phyloP scores from a whole-genome alignment of 352 stramenopile species.

The Globisporangium takayamanum region DNA sequence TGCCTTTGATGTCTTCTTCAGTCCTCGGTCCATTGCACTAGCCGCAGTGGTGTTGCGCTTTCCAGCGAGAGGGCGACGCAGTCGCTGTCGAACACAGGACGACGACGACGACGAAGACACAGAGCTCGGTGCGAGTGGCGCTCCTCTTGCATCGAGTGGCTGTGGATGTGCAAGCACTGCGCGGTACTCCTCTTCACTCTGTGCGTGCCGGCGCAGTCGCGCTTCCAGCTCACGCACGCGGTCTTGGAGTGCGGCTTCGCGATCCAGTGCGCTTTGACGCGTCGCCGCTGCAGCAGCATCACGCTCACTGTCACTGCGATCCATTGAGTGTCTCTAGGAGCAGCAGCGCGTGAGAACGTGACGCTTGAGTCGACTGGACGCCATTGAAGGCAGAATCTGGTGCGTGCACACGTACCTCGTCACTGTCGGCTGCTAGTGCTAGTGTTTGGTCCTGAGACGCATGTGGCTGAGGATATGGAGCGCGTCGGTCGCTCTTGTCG shows the following conservation, averaged over 20 bases:
- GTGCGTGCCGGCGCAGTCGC: conserved; percentile 5
- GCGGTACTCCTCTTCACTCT: conserved; percentile 13
- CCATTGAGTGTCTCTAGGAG: background rate
- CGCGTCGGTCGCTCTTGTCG: background rate
- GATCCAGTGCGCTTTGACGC: background rate
- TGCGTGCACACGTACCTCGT: too few species aligned
- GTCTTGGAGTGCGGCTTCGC: conserved; percentile 7
- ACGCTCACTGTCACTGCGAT: background rate
- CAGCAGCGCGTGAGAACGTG: background rate
- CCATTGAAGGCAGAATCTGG: too few species aligned
- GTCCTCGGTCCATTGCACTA: too few species aligned
- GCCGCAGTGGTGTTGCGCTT: background rate
- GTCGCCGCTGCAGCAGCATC: background rate
- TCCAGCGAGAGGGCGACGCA: background rate
- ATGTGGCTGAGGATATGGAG: too few species aligned
- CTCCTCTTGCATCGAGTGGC: background rate
- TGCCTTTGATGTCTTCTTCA: background rate
- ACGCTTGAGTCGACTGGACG: too few species aligned
- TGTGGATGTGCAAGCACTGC: conserved; percentile 5
- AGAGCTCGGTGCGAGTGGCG: conserved; percentile 1
- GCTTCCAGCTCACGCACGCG: conserved; percentile 12
- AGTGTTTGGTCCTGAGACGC: too few species aligned
- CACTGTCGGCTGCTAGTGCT: too few species aligned
- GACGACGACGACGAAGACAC: conserved; percentile 5
- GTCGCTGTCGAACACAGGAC: background rate